Evolutionary conservation across 2,329 filamentous ascomycete species (phyloP), one percentile per base, ranked within the genome.

Genomic region (Coniochaeta hoffmannii): DNA sequence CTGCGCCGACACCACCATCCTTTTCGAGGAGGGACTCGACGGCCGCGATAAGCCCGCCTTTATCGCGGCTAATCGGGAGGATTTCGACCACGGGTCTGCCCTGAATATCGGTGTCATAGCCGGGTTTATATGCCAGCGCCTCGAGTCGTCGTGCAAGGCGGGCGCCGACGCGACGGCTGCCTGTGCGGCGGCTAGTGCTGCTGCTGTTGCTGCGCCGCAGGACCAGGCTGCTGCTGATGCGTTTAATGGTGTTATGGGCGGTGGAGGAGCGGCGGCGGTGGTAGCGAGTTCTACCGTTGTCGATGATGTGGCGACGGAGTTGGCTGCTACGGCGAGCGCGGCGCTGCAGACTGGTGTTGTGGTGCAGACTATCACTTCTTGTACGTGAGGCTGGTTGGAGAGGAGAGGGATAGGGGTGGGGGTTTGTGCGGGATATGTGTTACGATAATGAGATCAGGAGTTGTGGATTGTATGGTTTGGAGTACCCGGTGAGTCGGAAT

Each of bases 61-160:
- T 59, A 68, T 73, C 60, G 69, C 75, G 35, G 64, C 64, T 10
- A 71, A 77, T 64, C 62, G 70, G 57, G 60, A 59, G 28, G 68
- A 69, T 59, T 79, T 75, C 65, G 71, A 69, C 63, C 76, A 78
- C 61, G 74, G 75, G 54, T 75, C 72, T 6, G 75, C 75, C 7
- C 64, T 72, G 41, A 73, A 73, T 61, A 77, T 79, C 62, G 69
- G 63, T 49, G 68, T 78, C 62, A 76, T 79, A 59, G 70, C 75
- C 14, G 64, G 67, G 49, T 79, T 79, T 65, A 76, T 79, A 65
- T 78, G 75, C 67, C 64, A 68, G 55, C 73, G 73, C 55, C 64
- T 76, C 14, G 58, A 60, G 24, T 68, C 59, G 50, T 56, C 64
- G 15, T 73, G 70, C 59, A 65, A 68, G 28, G 70, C 69, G 1